Evolutionary conservation across 1,139 yeast genomes (phyloP).

Genomic region (Neolecta irregularis): DNA sequence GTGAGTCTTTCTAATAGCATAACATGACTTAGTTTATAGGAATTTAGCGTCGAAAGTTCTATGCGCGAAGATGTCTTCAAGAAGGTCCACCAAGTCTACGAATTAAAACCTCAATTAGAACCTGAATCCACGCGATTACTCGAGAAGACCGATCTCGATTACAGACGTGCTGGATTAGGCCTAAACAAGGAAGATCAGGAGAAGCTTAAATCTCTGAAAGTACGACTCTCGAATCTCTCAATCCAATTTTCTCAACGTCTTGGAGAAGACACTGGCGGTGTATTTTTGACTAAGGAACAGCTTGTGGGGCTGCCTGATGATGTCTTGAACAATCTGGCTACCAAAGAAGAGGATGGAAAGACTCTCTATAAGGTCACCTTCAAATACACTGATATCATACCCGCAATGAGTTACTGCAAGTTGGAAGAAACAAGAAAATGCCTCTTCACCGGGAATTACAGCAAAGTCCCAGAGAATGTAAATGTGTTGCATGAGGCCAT

Average conservation of each 20-base stretch:
- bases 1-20: background rate
- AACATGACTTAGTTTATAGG: conserved; percentile 25
- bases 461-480: conserved; percentile 46
- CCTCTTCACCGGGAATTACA: conserved; percentile 52
- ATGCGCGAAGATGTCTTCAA: conserved; percentile 53
- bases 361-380: conserved; percentile 51
- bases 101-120: conserved; percentile 26
- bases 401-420: conserved; percentile 57
- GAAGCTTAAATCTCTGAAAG: conserved; percentile 40
- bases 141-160: conserved; percentile 40
- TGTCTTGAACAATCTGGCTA: conserved; percentile 31
- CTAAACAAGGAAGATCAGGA: conserved; percentile 41
- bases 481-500: conserved; percentile 45
- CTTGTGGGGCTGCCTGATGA: conserved; percentile 60
- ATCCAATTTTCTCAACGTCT: conserved; percentile 47
- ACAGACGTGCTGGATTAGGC: conserved; percentile 52
- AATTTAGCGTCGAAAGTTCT: conserved; percentile 45
- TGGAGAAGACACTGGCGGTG: conserved; percentile 53
- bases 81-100: conserved; percentile 39
- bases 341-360: conserved; percentile 27
- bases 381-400: conserved; percentile 66
- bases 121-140: conserved; percentile 43
- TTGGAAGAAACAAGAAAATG: conserved; percentile 47
- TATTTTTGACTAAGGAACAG: conserved; percentile 46
- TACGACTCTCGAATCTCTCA: conserved; percentile 41